A percentile compares a stretch with the other conserved stretches of the same genome.
Evolutionary conservation across 495 filamentous ascomycete species (phyloP).

Genomic region (Acidiella bohemica): DNA sequence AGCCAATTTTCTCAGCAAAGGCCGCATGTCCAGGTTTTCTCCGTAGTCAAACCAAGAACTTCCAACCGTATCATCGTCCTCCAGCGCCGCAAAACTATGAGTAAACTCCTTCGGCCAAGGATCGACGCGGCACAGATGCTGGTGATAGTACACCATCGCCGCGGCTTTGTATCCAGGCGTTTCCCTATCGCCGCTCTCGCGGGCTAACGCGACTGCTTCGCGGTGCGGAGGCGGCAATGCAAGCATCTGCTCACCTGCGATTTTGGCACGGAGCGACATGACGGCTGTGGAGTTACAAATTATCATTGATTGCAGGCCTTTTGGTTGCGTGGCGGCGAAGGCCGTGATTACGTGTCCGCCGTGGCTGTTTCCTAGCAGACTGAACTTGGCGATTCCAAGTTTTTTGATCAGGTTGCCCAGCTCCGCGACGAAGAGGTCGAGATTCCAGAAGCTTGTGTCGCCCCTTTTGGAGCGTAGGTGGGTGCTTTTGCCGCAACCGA

Average conservation of each 20-base stretch:
- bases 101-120: slow-evolving; percentile 21
- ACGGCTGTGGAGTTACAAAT: slow-evolving; percentile 30
- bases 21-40: slow-evolving; percentile 26
- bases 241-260: no score
- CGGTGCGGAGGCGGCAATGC: background rate
- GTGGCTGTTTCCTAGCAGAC: slow-evolving; percentile 36
- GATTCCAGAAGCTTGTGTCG: slow-evolving; percentile 35
- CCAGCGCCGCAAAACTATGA: background rate
- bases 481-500: slow-evolving; percentile 36
- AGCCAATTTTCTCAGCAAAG: slow-evolving; percentile 24
- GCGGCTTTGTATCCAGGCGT: slow-evolving; percentile 33
- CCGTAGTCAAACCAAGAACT: background rate
- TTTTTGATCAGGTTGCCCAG: slow-evolving; percentile 35
- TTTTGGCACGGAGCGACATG: background rate
- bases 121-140: slow-evolving; percentile 30
- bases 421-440: slow-evolving; percentile 34
- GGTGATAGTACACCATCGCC: slow-evolving; percentile 28
- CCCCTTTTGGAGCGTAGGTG: slow-evolving; percentile 31
- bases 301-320: slow-evolving; percentile 31
- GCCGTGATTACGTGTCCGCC: slow-evolving; percentile 35
- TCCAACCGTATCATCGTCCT: background rate
- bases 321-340: slow-evolving; percentile 26
- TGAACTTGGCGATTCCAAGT: slow-evolving; percentile 29
- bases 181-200: slow-evolving; percentile 24
- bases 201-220: slow-evolving; percentile 12